These are phyloP conservation scores for Lactuca saligna DNA, from an alignment of 129 eudicot genomes.

Conservation along the genomic window DNA sequence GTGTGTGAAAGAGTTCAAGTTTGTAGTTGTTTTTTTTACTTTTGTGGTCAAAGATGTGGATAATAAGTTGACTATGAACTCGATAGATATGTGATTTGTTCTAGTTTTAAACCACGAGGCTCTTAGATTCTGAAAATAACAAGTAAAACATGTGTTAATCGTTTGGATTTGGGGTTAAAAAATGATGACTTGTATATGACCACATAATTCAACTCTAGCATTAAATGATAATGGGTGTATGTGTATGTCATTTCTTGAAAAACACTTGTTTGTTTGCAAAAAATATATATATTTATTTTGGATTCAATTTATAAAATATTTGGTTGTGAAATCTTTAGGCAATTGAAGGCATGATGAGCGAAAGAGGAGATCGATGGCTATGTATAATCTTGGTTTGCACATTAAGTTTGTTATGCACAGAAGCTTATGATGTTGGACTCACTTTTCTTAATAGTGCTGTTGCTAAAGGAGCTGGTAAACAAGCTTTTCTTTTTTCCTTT, in stretches of 20 bases:
- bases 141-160: background rate
- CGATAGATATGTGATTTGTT: constrained; percentile 9
- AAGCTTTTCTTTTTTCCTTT: constrained; percentile 8
- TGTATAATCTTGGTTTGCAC: constrained; percentile 31
- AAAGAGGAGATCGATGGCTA: constrained; percentile 35
- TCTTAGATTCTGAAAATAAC: background rate
- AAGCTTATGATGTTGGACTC: constrained; percentile 62
- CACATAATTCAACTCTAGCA: constrained; percentile 12
- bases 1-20: background rate
- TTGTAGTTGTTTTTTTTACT: constrained; percentile 12
- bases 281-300: background rate
- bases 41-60: constrained; percentile 4
- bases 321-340: constrained; percentile 5
- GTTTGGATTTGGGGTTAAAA: background rate
- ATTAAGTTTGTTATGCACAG: constrained; percentile 43
- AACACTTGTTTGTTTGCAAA: constrained; percentile 4
- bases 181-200: constrained; percentile 8
- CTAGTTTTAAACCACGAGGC: background rate
- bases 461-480: constrained; percentile 91
- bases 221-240: constrained; percentile 18
- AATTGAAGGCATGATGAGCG: constrained; percentile 44
- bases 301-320: background rate
- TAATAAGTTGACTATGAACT: background rate
- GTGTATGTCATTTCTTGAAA: constrained; percentile 14
- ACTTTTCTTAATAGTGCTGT: constrained; percentile 76